Conservation (phyloP, 352 stramenopile genomes). For the Globisporangium recalcitrans region DNA sequence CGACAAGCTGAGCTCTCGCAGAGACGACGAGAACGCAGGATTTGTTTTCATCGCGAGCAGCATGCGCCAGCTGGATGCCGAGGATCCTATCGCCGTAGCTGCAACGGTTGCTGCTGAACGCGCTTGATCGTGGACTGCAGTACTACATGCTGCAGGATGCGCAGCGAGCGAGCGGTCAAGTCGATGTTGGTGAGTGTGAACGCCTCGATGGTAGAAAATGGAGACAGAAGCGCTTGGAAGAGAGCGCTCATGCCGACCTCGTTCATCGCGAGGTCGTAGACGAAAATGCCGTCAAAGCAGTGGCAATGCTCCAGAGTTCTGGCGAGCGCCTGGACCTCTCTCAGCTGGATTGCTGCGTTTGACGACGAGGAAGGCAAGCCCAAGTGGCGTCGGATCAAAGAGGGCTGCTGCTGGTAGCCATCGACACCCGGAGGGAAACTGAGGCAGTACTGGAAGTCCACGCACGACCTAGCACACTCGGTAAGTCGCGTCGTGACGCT, state of each 20-base stretch:
- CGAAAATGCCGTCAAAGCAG: conserved; percentile 42
- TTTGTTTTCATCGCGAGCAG: conserved; percentile 42
- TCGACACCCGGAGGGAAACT: conserved; percentile 26
- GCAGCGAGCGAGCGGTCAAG: conserved; percentile 32
- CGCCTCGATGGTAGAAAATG: conserved; percentile 29
- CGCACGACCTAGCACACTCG: conserved; percentile 41
- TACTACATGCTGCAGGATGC: conserved; percentile 47
- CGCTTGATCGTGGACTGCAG: conserved; percentile 50
- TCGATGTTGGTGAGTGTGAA: conserved; percentile 48
- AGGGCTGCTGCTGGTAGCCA: conserved; percentile 23
- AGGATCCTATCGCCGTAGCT: conserved; percentile 40
- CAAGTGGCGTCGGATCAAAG: conserved; percentile 1
- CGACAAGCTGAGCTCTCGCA: conserved; percentile 59
- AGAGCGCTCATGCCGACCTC: conserved; percentile 39
- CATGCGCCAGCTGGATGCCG: conserved; percentile 29
- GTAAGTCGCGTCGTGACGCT: conserved; percentile 42
- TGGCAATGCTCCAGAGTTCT: conserved; percentile 34
- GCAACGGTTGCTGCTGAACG: conserved; percentile 13
- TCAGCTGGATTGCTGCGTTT: conserved; percentile 21
- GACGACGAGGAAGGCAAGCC: not conserved
- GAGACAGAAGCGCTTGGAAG: conserved; percentile 44
- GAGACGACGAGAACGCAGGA: conserved; percentile 34
- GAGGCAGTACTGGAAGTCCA: conserved; percentile 69
- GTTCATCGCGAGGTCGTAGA: conserved; percentile 40
- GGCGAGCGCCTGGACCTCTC: conserved; percentile 44